Percentiles rank a stretch among this genome's conserved stretches.
These are phyloP conservation scores for Paraleonurus japonicus DNA, from an alignment of 257 asterid species.

Conservation along the genomic window DNA sequence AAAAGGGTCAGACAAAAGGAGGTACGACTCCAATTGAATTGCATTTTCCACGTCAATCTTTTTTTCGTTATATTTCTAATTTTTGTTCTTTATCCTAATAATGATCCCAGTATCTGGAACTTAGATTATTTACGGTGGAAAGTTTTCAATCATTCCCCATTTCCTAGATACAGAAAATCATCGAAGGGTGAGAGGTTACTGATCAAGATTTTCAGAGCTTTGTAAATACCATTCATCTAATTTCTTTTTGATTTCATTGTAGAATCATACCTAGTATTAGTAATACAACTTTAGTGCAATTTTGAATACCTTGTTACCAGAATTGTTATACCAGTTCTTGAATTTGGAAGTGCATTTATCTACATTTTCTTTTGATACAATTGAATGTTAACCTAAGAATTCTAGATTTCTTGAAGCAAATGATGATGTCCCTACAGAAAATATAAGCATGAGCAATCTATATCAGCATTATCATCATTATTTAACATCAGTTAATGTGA, in stretches of 20 bases:
- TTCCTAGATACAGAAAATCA: slow-evolving; percentile 20
- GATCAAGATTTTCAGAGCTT: slow-evolving; percentile 28
- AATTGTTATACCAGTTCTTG: not conserved
- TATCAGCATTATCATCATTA: not conserved
- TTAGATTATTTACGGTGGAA: slow-evolving; percentile 24
- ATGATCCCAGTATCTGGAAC: slow-evolving; percentile 15
- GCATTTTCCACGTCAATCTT: slow-evolving; percentile 13
- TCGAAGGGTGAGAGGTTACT: slow-evolving; percentile 28
- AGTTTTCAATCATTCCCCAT: slow-evolving; percentile 15
- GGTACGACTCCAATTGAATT: slow-evolving; percentile 26
- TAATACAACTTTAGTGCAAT: not conserved
- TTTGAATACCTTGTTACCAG: slow-evolving; percentile 13
- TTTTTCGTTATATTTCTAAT: slow-evolving; percentile 7
- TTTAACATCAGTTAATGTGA: not conserved
- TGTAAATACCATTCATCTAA: slow-evolving; percentile 36
- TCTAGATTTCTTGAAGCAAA: not conserved
- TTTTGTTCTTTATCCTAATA: slow-evolving; percentile 25
- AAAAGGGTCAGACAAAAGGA: slow-evolving; percentile 12
- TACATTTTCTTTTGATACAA: not conserved
- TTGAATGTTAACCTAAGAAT: not conserved
- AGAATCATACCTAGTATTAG: slow-evolving; percentile 14
- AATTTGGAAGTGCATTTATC: not conserved
- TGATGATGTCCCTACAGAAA: not conserved
- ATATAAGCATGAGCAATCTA: not conserved
- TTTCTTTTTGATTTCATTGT: slow-evolving; percentile 20